Conservation (phyloP, 2,329 filamentous ascomycete species). For the Fusarium foetens region DNA sequence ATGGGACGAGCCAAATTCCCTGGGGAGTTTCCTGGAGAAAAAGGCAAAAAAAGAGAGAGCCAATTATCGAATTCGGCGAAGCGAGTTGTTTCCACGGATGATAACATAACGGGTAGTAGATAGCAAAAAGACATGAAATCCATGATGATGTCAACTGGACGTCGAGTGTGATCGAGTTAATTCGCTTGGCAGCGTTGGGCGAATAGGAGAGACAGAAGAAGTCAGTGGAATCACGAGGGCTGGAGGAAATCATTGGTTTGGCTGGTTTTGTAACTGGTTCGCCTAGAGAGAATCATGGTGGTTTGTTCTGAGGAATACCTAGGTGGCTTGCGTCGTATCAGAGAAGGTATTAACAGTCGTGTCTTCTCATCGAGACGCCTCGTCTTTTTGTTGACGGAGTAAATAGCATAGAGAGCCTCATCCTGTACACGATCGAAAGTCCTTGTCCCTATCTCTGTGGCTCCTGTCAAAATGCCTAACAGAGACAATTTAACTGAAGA, state of each 20-base stretch:
- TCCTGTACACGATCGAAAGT: slow-evolving; percentile 6
- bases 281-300: background rate
- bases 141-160: slow-evolving; percentile 43
- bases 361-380: slow-evolving; percentile 25
- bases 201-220: slow-evolving; percentile 35
- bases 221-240: slow-evolving; percentile 27
- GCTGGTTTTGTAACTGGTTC: slow-evolving; percentile 7
- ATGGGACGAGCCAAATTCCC: background rate
- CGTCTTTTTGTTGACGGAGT: slow-evolving; percentile 1
- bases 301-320: background rate
- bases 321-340: background rate
- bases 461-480: slow-evolving; percentile 15
- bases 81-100: slow-evolving; percentile 30
- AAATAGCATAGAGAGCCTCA: slow-evolving; percentile 15
- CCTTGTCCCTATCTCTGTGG: slow-evolving; percentile 6
- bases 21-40: slow-evolving; percentile 1
- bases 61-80: slow-evolving; percentile 22
- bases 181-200: slow-evolving; percentile 26
- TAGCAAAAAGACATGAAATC: slow-evolving; percentile 16
- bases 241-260: slow-evolving; percentile 8
- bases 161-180: slow-evolving; percentile 25
- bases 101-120: slow-evolving; percentile 5
- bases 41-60: background rate
- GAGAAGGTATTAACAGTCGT: background rate
- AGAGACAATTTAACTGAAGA: slow-evolving; percentile 27